Base-by-base conservation (phyloP, 2,329 filamentous ascomycete genomes). In the Penicillium decumbens region DNA sequence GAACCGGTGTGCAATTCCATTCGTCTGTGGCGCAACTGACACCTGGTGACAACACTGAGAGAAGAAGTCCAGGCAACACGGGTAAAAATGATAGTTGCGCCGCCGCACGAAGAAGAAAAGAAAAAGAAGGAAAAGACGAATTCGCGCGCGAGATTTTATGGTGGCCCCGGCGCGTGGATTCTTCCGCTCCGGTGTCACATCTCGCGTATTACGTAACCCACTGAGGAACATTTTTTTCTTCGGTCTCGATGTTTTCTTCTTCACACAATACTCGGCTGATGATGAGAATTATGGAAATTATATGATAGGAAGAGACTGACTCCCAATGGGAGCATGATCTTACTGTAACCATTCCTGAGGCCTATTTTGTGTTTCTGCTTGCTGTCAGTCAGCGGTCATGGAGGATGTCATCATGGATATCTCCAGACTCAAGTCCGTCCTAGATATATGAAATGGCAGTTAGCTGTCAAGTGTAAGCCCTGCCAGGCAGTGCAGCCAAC, bases 21-120 rank as follows among this genome's bases (percentile, higher is more conserved):
- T 73, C 54, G 68, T 88, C 87, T 91, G 80, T 80, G 84, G 82
- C 84, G 81, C 80, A 82, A 86, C 81, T 83, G 87, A 90, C 87
- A 84, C 86, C 83, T 83, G 74, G 72, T 63, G 68, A 75, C 76
- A 79, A 73, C 71, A 76, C 55, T 69, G 59, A 69, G 64, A 49
- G 75, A 76, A 76, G 69, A 73, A 74, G 84, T 77, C 78, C 80
- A 84, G 87, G 86, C 85, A 90, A 90, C 85, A 88, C 83, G 85
- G 85, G 82, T 80, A 81, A 81, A 76, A 73, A 76, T 78, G 74
- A 69, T 73, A 74, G 80, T 84, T 78, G 82, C 84, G 82, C 83
- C 83, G 85, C 87, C 86, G 86, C 87, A 90, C 85, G 77, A 88
- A 79, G 82, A 80, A 79, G 75, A 75, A 77, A 80, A 81, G 74